phyloP scores from a whole-genome alignment of 768 basidiomycete species.

The Naganishia vaughanmartiniae region DNA sequence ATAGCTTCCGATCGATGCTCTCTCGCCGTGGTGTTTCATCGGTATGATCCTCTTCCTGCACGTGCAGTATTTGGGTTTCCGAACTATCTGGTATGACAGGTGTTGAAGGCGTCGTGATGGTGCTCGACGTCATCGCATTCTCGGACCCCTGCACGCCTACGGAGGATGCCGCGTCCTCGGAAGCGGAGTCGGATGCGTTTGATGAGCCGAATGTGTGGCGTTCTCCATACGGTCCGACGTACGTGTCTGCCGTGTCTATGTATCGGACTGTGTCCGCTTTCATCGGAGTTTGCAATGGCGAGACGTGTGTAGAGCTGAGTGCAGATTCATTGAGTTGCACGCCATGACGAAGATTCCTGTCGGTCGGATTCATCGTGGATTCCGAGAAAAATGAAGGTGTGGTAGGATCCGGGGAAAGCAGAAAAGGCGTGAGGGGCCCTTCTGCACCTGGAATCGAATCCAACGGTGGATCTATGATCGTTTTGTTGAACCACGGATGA shows the following conservation, averaged over 20 bases:
- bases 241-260: conserved; percentile 3
- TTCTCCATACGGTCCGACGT: conserved; percentile 21
- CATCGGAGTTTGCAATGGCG: background rate
- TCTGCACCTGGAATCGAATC: conserved; percentile 26
- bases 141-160: conserved; percentile 10
- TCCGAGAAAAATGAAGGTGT: conserved; percentile 35
- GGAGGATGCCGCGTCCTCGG: background rate
- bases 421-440: conserved; percentile 35
- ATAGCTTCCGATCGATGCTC: background rate
- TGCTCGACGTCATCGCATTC: conserved; percentile 28
- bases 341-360: background rate
- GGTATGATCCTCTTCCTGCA: background rate
- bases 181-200: background rate
- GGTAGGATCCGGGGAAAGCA: conserved; percentile 21
- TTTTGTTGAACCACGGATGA: conserved; percentile 74
- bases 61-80: conserved; percentile 8
- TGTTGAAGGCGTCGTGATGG: conserved; percentile 25
- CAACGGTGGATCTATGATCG: conserved; percentile 31
- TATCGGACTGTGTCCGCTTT: background rate
- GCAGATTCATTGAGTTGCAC: conserved; percentile 9
- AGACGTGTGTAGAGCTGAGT: conserved; percentile 4
- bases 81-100: conserved; percentile 46
- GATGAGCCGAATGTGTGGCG: background rate
- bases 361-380: background rate
- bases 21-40: conserved; percentile 6